Conservation (phyloP, 2,329 filamentous ascomycete species). For the Fusarium tjaetaba region DNA sequence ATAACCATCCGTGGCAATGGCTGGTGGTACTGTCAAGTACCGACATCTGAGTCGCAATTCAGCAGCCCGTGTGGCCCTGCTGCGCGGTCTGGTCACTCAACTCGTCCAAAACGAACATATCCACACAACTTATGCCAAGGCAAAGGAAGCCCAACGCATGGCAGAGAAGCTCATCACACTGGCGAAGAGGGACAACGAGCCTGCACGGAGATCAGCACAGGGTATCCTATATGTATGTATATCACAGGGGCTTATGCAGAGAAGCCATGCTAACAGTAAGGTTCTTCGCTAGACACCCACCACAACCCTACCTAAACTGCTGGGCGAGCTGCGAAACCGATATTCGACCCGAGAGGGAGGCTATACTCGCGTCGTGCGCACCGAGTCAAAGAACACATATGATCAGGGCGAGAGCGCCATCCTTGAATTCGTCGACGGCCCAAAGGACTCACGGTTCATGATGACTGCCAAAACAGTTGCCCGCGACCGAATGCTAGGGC, state of each 20-base stretch:
- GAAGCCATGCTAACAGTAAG: slow-evolving; percentile 14
- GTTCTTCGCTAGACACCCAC: slow-evolving; percentile 67
- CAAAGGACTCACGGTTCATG: slow-evolving; percentile 92
- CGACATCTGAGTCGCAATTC: slow-evolving; percentile 88
- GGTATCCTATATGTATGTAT: slow-evolving; percentile 83
- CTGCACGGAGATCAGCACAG: slow-evolving; percentile 77
- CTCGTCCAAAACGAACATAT: slow-evolving; percentile 94
- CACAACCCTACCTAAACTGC: slow-evolving; percentile 83
- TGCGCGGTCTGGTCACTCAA: slow-evolving; percentile 95
- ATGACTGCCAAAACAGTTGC: slow-evolving; percentile 90
- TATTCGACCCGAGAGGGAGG: slow-evolving; percentile 85
- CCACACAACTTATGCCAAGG: slow-evolving; percentile 94
- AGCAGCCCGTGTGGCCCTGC: slow-evolving; percentile 87
- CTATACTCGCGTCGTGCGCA: slow-evolving; percentile 93
- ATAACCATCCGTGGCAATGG: slow-evolving; percentile 66
- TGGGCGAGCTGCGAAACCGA: slow-evolving; percentile 81
- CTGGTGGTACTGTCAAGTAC: slow-evolving; percentile 86
- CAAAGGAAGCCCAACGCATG: slow-evolving; percentile 93
- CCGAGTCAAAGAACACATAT: slow-evolving; percentile 83
- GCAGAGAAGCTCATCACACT: slow-evolving; percentile 95
- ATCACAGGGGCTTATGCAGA: background rate
- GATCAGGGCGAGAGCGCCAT: slow-evolving; percentile 93
- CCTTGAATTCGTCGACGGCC: slow-evolving; percentile 93
- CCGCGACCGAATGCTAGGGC: slow-evolving; percentile 65
- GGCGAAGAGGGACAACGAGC: slow-evolving; percentile 91